Evolutionary conservation across 768 basidiomycete species (phyloP).

Genomic region (Suillus fuscotomentosus): DNA sequence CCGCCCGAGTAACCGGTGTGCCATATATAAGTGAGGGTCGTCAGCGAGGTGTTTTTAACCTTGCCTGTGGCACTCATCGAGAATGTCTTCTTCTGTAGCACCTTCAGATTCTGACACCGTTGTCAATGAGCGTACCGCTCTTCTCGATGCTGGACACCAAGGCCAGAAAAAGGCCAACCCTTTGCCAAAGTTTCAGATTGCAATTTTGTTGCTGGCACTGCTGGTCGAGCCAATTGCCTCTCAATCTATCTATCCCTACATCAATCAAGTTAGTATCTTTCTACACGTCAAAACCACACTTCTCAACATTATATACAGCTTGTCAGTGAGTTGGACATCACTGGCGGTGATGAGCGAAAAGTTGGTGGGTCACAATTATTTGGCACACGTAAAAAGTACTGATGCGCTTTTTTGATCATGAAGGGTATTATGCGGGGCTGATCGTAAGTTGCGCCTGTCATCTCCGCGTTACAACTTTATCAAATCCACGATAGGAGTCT

Average conservation of each 20-base stretch:
- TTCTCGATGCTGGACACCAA: constrained; percentile 8
- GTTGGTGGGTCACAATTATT: constrained; percentile 37
- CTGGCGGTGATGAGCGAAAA: constrained; percentile 22
- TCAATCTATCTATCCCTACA: constrained; percentile 48
- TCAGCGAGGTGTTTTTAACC: too few species aligned
- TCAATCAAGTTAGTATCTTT: constrained; percentile 38
- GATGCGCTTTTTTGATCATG: not conserved
- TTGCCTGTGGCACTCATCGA: not conserved
- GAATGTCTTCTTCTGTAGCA: constrained; percentile 6
- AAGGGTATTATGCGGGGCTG: constrained; percentile 48
- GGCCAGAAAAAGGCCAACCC: constrained; percentile 34
- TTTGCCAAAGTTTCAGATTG: constrained; percentile 44
- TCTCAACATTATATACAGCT: constrained; percentile 28
- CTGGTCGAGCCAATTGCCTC: constrained; percentile 48
- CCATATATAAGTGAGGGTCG: not conserved
- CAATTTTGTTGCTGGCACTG: constrained; percentile 40
- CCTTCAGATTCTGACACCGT: constrained; percentile 11
- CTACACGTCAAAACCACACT: not conserved
- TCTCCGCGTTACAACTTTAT: not conserved
- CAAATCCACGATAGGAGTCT: constrained; percentile 36
- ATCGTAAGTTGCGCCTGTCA: constrained; percentile 35
- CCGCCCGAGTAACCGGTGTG: not conserved
- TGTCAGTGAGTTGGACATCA: constrained; percentile 24
- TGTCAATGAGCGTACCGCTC: constrained; percentile 23
- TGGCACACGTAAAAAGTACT: not conserved